Evolutionary conservation across 352 stramenopile genomes (phyloP).

Genomic region (Thraustochytrium sp.): DNA sequence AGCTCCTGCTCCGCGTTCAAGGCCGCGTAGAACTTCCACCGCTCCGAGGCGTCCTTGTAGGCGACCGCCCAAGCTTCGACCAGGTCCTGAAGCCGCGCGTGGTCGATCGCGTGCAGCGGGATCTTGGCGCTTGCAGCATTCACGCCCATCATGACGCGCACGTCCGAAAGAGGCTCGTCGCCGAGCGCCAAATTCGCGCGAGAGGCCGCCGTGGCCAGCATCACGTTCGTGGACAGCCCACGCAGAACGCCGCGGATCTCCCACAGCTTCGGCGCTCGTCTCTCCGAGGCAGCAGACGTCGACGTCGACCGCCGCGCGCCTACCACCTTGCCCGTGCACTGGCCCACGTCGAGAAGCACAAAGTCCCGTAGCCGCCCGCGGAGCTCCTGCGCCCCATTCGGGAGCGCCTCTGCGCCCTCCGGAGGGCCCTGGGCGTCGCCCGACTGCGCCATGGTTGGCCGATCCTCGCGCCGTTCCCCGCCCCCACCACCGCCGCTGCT

Average conservation of each 20-base stretch:
- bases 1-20: neutral
- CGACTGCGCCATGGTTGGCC: too few species aligned
- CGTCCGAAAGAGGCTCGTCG: constrained; percentile 13
- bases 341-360: neutral
- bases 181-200: neutral
- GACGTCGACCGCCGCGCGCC: neutral
- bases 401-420: too few species aligned
- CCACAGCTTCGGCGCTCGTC: neutral
- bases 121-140: neutral
- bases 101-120: constrained; percentile 41
- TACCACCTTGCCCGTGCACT: neutral
- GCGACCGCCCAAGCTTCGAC: constrained; percentile 23
- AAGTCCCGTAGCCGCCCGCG: constrained; percentile 27
- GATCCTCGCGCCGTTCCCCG: too few species aligned
- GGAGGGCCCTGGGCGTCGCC: too few species aligned
- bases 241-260: neutral
- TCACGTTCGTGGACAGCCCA: neutral
- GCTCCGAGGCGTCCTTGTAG: constrained; percentile 15
- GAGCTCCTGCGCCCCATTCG: too few species aligned
- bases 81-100: neutral
- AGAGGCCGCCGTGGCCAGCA: neutral
- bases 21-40: neutral
- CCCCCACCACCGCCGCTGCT: too few species aligned
- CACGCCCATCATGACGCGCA: neutral
- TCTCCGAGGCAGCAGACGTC: neutral